Base-by-base conservation (phyloP, 495 filamentous ascomycete species). In the Talaromyces thailandensis region DNA sequence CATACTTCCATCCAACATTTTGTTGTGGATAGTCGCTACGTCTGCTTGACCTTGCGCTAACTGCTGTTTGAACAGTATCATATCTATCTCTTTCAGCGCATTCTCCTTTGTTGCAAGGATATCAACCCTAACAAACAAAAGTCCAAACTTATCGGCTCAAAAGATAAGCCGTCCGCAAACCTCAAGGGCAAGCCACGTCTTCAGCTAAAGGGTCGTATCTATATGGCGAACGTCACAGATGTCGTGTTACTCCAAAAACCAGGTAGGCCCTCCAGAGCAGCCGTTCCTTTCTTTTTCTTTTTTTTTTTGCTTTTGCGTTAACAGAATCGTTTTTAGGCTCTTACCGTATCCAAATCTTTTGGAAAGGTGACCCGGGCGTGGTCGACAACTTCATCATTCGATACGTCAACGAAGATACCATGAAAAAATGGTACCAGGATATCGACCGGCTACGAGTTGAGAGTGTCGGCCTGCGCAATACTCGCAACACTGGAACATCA, bases 181-280 rank as follows among this genome's bases (percentile, higher is more conserved):
- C 86, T 83, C 64, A 93, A 89, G 69, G 82, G 84, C 58, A 89
- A 90, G 68, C 83, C 87, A 35, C 93, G 89, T 70, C 78, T 98
- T 56, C 92, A 96, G 70, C 81, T 98, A 32, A 98, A 98, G 75
- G 94, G 94, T 25, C 85, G 94, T 23, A 98, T 98, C 67, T 98
- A 98, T 75, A 97, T 98, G 93, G 92, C 93, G 61, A 98, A 98
- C 70, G 93, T 98, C 51, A 98, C 94, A 6, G 92, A 98, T 68
- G 88, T 96, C 25, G 77, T 96, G 4, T 90, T 88, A 18, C 76
- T 92, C 32, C 82, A 85, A 60, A 96, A 91, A 71, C 87, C 88
- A 69, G 93, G 93, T 96, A 86, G 75, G 64, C 57, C 40, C 63
- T 52, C 64, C 18, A 18, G 31, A 28, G n/a, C 23, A n/a, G 0